Conservation (phyloP, 129 eudicot species). For the Flaveria trinervia region DNA sequence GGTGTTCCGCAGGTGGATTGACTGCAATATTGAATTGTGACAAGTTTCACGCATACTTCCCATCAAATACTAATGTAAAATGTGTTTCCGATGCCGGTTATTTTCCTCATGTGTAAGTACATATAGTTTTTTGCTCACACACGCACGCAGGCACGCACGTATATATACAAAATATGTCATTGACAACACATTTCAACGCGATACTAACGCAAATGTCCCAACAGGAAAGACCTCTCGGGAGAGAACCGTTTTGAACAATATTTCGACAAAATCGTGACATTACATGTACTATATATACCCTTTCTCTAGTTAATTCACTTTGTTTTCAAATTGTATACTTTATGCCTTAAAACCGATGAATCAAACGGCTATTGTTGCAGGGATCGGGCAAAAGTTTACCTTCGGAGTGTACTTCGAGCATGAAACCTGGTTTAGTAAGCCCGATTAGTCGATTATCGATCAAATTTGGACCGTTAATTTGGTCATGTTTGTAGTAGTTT, state of each 20-base stretch:
- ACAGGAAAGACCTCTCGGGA: slow-evolving; percentile 40
- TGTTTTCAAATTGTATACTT: neutral
- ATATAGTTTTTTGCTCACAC: neutral
- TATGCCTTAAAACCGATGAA: neutral
- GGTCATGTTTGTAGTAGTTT: neutral
- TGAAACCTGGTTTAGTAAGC: slow-evolving; percentile 44
- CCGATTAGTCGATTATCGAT: neutral
- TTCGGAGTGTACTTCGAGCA: slow-evolving; percentile 40
- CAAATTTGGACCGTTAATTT: neutral
- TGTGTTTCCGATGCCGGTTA: slow-evolving; percentile 46
- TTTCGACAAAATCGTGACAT: slow-evolving; percentile 29
- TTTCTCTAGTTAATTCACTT: neutral
- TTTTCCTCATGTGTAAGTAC: slow-evolving; percentile 41
- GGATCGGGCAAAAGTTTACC: slow-evolving; percentile 43
- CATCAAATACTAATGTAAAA: slow-evolving; percentile 34
- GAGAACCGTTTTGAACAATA: slow-evolving; percentile 24
- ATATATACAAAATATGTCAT: neutral
- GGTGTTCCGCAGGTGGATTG: slow-evolving; percentile 47
- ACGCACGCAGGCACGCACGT: slow-evolving; percentile 16
- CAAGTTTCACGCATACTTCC: slow-evolving; percentile 26
- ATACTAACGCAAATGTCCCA: neutral
- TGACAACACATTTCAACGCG: neutral
- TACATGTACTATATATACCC: slow-evolving; percentile 34
- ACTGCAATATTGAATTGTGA: slow-evolving; percentile 41
- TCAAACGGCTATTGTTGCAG: slow-evolving; percentile 27